phyloP scores from a whole-genome alignment of 1,284 basidiomycete genomes.

The Pseudozyma hubeiensis region DNA sequence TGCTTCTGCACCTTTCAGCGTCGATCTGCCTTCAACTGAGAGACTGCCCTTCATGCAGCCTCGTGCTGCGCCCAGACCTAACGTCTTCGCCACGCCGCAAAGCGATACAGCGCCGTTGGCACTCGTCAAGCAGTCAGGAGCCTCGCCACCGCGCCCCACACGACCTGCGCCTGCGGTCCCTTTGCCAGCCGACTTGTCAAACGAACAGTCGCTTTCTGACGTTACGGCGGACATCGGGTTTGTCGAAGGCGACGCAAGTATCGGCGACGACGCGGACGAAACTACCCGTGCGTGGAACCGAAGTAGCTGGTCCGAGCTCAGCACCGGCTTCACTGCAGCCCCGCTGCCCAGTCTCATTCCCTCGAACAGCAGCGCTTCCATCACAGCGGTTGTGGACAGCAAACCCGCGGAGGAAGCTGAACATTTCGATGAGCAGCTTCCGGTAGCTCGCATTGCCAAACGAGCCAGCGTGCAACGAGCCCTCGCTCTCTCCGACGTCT shows the following conservation, averaged over 20 bases:
- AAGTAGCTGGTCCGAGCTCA: conserved; percentile 24
- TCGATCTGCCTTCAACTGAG: conserved; percentile 16
- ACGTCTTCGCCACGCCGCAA: not conserved
- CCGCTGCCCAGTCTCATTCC: conserved; percentile 29
- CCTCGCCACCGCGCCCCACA: conserved; percentile 17
- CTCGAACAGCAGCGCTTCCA: not conserved
- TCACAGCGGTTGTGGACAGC: not conserved
- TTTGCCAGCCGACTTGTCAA: not conserved
- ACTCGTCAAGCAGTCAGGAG: not conserved
- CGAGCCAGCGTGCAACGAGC: conserved; percentile 38
- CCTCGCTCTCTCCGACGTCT: conserved; percentile 24
- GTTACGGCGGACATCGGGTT: not conserved
- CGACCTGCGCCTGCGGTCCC: conserved; percentile 16
- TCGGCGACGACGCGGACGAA: conserved; percentile 19
- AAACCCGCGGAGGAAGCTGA: not conserved
- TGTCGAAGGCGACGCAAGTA: conserved; percentile 14
- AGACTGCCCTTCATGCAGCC: conserved; percentile 12
- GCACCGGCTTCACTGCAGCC: conserved; percentile 3
- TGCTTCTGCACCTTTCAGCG: conserved; percentile 7
- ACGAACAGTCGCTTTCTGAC: not conserved
- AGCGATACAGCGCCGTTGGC: not conserved
- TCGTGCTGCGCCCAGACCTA: conserved; percentile 17
- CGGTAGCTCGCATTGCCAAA: not conserved
- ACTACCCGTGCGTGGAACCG: conserved; percentile 16
- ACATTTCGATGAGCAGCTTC: conserved; percentile 1